Conservation (phyloP, 2,329 filamentous ascomycete species). For the Fusarium udum region DNA sequence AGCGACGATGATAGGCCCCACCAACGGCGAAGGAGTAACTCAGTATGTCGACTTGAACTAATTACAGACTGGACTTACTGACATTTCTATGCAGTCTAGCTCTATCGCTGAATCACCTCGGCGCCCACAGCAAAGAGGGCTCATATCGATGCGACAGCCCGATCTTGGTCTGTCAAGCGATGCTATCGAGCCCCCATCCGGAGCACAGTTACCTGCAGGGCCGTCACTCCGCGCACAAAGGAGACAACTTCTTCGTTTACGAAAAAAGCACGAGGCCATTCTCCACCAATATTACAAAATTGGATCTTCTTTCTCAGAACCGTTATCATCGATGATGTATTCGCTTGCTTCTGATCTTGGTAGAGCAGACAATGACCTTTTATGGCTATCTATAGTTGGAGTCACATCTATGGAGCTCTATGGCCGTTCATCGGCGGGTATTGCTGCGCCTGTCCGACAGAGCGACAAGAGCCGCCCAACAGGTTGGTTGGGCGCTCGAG, state of each 20-base stretch:
- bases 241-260: slow-evolving; percentile 76
- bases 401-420: slow-evolving; percentile 95
- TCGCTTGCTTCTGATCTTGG: slow-evolving; percentile 94
- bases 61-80: slow-evolving; percentile 24
- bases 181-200: slow-evolving; percentile 63
- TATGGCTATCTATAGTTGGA: slow-evolving; percentile 95
- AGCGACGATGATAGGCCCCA: slow-evolving; percentile 79
- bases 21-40: slow-evolving; percentile 88
- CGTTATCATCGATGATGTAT: slow-evolving; percentile 93
- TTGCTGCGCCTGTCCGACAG: slow-evolving; percentile 68
- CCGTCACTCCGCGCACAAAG: slow-evolving; percentile 78
- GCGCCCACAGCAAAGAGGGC: slow-evolving; percentile 67
- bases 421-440: slow-evolving; percentile 82
- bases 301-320: slow-evolving; percentile 92
- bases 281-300: slow-evolving; percentile 85
- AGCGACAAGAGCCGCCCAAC: slow-evolving; percentile 66
- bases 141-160: slow-evolving; percentile 64
- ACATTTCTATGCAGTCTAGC: slow-evolving; percentile 59
- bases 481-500: slow-evolving; percentile 84
- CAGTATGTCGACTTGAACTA: slow-evolving; percentile 61
- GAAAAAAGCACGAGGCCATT: slow-evolving; percentile 78
- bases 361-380: slow-evolving; percentile 93
- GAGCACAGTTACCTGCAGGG: slow-evolving; percentile 66
- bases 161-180: slow-evolving; percentile 59
- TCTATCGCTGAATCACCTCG: slow-evolving; percentile 73